A percentile compares a stretch with the other conserved stretches of the same genome.
phyloP scores from a whole-genome alignment of 495 filamentous ascomycete genomes.

The Xylaria bambusicola region DNA sequence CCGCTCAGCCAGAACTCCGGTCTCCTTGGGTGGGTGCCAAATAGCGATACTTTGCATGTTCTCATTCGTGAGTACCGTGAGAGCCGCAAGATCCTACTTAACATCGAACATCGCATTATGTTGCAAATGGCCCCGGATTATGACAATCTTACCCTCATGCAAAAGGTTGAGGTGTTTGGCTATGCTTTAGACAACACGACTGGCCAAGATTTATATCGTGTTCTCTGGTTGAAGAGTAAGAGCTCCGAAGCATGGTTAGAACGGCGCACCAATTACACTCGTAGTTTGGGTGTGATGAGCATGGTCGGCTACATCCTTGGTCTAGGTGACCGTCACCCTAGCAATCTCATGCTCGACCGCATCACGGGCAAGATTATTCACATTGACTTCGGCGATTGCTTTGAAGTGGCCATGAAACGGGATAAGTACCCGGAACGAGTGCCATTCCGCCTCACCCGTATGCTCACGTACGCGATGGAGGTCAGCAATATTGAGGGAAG shows the following conservation, averaged over 20 bases:
- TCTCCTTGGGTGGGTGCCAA: constrained; percentile 94
- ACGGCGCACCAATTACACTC: constrained; percentile 94
- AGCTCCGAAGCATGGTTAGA: constrained; percentile 97
- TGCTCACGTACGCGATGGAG: constrained; percentile 99
- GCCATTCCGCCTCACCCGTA: constrained; percentile 94
- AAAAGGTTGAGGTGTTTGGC: constrained; percentile 98
- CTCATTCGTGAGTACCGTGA: constrained; percentile 97
- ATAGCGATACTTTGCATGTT: constrained; percentile 94
- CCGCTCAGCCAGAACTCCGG: constrained; percentile 95
- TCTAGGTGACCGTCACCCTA: constrained; percentile 93
- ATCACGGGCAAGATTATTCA: constrained; percentile 95
- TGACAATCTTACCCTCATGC: constrained; percentile 97
- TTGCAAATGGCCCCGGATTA: constrained; percentile 99
- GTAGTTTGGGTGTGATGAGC: constrained; percentile 98
- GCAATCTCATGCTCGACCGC: constrained; percentile 94
- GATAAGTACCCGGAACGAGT: constrained; percentile 98
- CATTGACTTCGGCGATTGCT: constrained; percentile 99
- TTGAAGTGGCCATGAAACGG: constrained; percentile 99
- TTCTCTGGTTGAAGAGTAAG: constrained; percentile 98
- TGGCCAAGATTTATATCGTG: constrained; percentile 95
- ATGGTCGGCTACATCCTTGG: constrained; percentile 99
- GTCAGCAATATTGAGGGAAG: constrained; percentile 98
- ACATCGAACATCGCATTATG: constrained; percentile 99
- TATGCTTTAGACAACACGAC: constrained; percentile 99
- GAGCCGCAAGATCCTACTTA: constrained; percentile 92